Conservation (phyloP, 2,329 filamentous ascomycete genomes). For the Diplodia corticola region DNA sequence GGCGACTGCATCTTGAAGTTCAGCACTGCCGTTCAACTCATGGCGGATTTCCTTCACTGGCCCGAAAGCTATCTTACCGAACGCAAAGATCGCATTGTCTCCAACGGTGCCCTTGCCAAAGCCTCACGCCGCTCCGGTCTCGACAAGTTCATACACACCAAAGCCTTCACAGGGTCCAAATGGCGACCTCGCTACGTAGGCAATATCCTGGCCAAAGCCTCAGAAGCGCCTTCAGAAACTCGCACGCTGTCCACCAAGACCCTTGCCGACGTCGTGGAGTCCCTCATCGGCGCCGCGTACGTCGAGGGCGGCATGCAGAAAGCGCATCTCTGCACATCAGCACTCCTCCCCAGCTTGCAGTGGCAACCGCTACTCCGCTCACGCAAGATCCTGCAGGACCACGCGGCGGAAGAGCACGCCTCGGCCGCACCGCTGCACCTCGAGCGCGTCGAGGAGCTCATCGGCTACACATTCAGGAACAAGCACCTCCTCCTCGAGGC, state of each 20-base stretch:
- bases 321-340: constrained; percentile 62
- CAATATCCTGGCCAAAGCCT: constrained; percentile 38
- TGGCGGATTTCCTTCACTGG: constrained; percentile 60
- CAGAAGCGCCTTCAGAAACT: not conserved
- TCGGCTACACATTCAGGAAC: constrained; percentile 72
- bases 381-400: constrained; percentile 32
- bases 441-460: constrained; percentile 58
- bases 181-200: constrained; percentile 69
- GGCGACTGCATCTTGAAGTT: constrained; percentile 84
- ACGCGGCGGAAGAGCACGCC: constrained; percentile 23
- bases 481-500: constrained; percentile 72
- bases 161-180: constrained; percentile 65
- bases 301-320: constrained; percentile 66
- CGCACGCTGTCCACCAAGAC: constrained; percentile 64
- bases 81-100: constrained; percentile 68
- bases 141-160: constrained; percentile 70
- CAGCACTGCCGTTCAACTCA: constrained; percentile 66
- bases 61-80: constrained; percentile 75
- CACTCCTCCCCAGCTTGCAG: constrained; percentile 63
- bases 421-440: constrained; percentile 26
- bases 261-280: constrained; percentile 84
- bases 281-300: constrained; percentile 76
- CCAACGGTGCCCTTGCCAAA: constrained; percentile 70
- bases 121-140: constrained; percentile 65
- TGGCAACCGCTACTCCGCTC: constrained; percentile 33